A percentile compares a stretch with the other conserved stretches of the same genome.
Conservation (phyloP, 73 alveolate species). For the Effrenium voratum region DNA sequence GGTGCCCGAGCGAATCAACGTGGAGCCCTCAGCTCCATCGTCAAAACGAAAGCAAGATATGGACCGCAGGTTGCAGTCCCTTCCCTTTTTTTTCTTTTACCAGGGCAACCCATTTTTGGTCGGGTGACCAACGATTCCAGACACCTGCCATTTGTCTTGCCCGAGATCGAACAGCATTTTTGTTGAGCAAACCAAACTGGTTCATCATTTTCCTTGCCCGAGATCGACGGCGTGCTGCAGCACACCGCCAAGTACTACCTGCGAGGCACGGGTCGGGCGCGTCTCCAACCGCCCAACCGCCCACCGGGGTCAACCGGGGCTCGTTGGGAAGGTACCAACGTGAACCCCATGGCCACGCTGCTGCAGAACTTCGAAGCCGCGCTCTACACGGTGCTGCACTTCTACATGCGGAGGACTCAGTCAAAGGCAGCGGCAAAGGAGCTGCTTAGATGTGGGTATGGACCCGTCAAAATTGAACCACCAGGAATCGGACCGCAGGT, state of each 20-base stretch:
- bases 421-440: too few relatives aligned
- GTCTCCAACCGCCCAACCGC: not conserved
- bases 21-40: too few relatives aligned
- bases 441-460: too few relatives aligned
- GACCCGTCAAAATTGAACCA: too few relatives aligned
- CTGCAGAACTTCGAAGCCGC: constrained; percentile 77
- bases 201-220: not conserved
- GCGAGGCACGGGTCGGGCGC: not conserved
- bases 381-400: constrained; percentile 63
- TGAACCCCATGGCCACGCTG: constrained; percentile 75
- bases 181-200: not conserved
- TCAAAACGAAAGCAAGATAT: too few relatives aligned
- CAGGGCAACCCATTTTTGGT: not conserved
- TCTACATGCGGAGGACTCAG: too few relatives aligned
- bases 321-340: constrained; percentile 9
- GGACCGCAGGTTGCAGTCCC: too few relatives aligned
- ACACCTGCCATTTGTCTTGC: not conserved
- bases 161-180: not conserved
- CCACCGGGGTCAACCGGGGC: too few relatives aligned
- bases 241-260: constrained; percentile 46
- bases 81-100: too few relatives aligned
- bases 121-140: not conserved
- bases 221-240: constrained; percentile 51
- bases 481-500: too few relatives aligned
- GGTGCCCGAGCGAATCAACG: constrained; percentile 30